A percentile compares a stretch with the other conserved stretches of the same genome.
phyloP scores from a whole-genome alignment of 2,329 filamentous ascomycete species.

The Phoma sp. region DNA sequence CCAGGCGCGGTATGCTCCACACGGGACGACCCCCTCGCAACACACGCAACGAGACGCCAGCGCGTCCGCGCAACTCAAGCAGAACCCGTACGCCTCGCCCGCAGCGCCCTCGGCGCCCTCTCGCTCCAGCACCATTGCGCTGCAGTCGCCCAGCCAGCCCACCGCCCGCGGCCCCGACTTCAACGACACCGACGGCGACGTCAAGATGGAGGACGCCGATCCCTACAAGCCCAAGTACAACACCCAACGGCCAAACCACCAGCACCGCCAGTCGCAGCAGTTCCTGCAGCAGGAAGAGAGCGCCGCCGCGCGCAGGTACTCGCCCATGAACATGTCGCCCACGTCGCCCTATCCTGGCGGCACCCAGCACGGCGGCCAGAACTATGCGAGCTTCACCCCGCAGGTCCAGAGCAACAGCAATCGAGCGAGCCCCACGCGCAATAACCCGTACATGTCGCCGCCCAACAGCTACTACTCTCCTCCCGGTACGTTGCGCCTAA shows the following conservation, averaged over 20 bases:
- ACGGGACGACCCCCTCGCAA: conserved; percentile 45
- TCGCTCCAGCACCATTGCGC: conserved; percentile 15
- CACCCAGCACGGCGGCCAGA: conserved; percentile 58
- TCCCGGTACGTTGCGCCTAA: conserved; percentile 55
- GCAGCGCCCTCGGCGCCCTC: conserved; percentile 11
- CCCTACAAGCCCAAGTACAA: conserved; percentile 84
- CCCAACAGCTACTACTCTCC: conserved; percentile 67
- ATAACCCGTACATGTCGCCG: conserved; percentile 65
- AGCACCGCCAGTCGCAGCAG: conserved; percentile 78
- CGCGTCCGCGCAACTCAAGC: conserved; percentile 43
- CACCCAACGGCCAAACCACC: conserved; percentile 78
- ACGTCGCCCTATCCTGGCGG: conserved; percentile 77
- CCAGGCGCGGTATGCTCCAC: conserved; percentile 49
- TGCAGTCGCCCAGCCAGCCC: conserved; percentile 29
- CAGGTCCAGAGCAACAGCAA: conserved; percentile 54
- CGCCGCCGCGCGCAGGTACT: conserved; percentile 88
- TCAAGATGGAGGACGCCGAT: conserved; percentile 85
- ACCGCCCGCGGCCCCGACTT: conserved; percentile 45
- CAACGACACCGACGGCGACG: conserved; percentile 55
- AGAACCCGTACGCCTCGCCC: conserved; percentile 42
- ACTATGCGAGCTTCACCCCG: conserved; percentile 54
- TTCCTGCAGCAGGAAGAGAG: conserved; percentile 77
- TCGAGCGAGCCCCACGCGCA: conserved; percentile 82
- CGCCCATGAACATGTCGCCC: conserved; percentile 92
- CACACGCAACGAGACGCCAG: conserved; percentile 42